These are phyloP conservation scores for Solanum commersonii DNA, from an alignment of 257 asterid genomes.

Conservation along the genomic window DNA sequence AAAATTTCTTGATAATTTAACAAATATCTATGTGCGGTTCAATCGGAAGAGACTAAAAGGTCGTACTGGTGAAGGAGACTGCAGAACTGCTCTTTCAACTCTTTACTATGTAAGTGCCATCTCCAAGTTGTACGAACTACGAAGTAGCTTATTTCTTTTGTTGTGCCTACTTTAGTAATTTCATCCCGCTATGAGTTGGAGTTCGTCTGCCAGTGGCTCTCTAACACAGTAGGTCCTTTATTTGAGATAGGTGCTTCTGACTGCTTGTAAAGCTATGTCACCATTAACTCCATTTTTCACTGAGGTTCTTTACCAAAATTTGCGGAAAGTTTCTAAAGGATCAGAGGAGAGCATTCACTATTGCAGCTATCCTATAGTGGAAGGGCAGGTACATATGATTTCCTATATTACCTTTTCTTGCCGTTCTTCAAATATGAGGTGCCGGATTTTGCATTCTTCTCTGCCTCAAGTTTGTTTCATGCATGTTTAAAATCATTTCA, in stretches of 20 bases:
- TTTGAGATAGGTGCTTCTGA: constrained; percentile 44
- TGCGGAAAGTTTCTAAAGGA: constrained; percentile 52
- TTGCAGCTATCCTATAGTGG: constrained; percentile 79
- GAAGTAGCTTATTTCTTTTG: neutral
- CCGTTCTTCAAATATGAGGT: neutral
- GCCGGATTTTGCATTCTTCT: neutral
- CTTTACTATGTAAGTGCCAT: constrained; percentile 53
- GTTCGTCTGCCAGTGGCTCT: neutral
- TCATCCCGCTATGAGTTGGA: neutral
- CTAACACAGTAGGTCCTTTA: neutral
- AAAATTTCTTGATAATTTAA: constrained; percentile 80
- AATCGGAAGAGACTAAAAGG: constrained; percentile 94
- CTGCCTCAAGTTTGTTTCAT: neutral
- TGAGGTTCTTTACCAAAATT: constrained; percentile 83
- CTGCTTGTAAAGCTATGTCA: constrained; percentile 96
- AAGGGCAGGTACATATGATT: constrained; percentile 42
- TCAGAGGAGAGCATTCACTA: constrained; percentile 91
- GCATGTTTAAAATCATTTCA: constrained; percentile 1
- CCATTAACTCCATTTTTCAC: constrained; percentile 96
- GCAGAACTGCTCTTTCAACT: constrained; percentile 88
- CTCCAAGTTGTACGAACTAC: neutral
- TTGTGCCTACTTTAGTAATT: neutral
- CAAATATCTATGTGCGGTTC: constrained; percentile 90
- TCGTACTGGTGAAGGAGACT: constrained; percentile 85
- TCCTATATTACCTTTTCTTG: neutral